Percentiles rank a stretch among this genome's conserved stretches.
These are phyloP conservation scores for Spinacia oleracea DNA, from an alignment of 179 eudicot genomes.

Conservation along the genomic window DNA sequence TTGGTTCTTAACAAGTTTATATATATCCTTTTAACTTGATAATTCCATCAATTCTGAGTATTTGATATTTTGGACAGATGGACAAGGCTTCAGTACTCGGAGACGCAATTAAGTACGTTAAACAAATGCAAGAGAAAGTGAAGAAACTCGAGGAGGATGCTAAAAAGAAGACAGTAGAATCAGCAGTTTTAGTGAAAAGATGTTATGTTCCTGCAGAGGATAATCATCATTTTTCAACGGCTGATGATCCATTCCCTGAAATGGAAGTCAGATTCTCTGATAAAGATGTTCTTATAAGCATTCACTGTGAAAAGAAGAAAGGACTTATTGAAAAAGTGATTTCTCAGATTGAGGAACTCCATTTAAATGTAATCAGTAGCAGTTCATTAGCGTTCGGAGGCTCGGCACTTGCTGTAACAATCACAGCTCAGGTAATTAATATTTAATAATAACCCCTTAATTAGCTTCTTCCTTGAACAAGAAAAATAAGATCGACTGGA, in stretches of 20 bases:
- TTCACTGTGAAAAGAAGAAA: slow-evolving; percentile 58
- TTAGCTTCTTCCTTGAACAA: neutral
- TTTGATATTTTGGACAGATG: slow-evolving; percentile 39
- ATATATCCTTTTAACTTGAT: too few species aligned
- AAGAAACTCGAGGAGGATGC: slow-evolving; percentile 67
- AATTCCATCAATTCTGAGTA: too few species aligned
- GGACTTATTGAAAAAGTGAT: slow-evolving; percentile 49
- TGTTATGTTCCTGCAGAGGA: slow-evolving; percentile 33
- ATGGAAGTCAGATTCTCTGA: slow-evolving; percentile 55
- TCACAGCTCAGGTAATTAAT: slow-evolving; percentile 72
- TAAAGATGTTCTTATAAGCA: slow-evolving; percentile 55
- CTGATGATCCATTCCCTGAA: slow-evolving; percentile 50
- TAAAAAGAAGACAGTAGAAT: slow-evolving; percentile 42
- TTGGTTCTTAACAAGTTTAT: neutral
- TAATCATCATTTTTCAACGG: slow-evolving; percentile 30
- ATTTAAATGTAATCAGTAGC: slow-evolving; percentile 48
- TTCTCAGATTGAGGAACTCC: slow-evolving; percentile 50
- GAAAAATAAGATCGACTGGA: neutral
- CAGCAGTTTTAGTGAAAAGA: slow-evolving; percentile 49
- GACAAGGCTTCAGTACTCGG: slow-evolving; percentile 83
- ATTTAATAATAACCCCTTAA: neutral
- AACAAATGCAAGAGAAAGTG: slow-evolving; percentile 66
- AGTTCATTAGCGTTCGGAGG: slow-evolving; percentile 53
- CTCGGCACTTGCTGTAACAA: slow-evolving; percentile 52
- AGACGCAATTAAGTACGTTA: slow-evolving; percentile 68